Base-by-base conservation (phyloP, 805 yeast species). In the Suhomyces pyralidae region DNA sequence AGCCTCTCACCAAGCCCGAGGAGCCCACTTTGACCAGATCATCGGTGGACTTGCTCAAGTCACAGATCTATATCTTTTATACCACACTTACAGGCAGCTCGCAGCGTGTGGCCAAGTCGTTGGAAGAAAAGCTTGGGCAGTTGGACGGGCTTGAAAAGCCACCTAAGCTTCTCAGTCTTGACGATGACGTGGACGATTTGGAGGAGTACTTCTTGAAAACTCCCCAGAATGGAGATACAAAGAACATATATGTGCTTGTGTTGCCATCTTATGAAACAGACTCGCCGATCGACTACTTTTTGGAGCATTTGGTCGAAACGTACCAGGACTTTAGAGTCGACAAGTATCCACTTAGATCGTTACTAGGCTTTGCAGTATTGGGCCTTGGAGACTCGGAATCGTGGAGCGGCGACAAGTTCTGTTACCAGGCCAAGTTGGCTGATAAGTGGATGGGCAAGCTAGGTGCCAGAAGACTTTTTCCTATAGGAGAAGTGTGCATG, bases 201-300 rank as follows among this genome's bases (percentile, higher is more conserved):
- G 97, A 92, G 61, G 87, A 87, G 53, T 91, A 81, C 66, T 91
- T 91, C 65, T 76, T 89, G 46, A 80, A 79, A 48, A 77, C 83
- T 9, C 96, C 96, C 5, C 55, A 57, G 7, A 58, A 61, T 42
- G 64, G 54, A 7, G 62, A 58, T 25, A 55, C 57, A 10, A 79
- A 83, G 51, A 70, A 81, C 40, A 69, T 90, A 10, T 91, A 90
- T 61, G 65, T 92, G 36, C 58, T 91, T 53, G 89, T 91, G 14
- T 74, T 91, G 30, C 97, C 97, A 1, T 90, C 97, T 0, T 91
- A 91, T 64, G 97, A 90, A 58, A 88, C 92, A 0, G 97, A 91
- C 66, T 88, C 96, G 1, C 97, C 97, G 12, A 78, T 92, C 30
- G 97, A 91, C 67, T 92, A 83, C 64, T 90, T 90, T 67, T 72